Conservation (phyloP, 176 grass and related monocot genomes). For the Triticum monococcum region DNA sequence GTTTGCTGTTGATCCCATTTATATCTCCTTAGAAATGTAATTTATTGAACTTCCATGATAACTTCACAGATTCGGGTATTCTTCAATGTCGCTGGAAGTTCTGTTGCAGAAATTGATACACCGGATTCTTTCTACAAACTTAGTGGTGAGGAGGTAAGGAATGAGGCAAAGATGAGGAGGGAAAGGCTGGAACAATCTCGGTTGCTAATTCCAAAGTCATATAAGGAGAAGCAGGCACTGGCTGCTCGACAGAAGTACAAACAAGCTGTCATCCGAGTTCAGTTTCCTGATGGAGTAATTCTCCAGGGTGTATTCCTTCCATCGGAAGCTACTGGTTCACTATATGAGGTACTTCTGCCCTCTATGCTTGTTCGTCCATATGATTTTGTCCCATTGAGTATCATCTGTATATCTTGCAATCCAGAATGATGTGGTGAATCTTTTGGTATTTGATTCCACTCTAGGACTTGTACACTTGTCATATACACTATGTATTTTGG, state of each 20-base stretch:
- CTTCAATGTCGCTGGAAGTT: conserved; percentile 64
- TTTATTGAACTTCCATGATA: conserved; percentile 26
- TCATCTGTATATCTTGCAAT: background rate
- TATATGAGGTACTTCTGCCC: conserved; percentile 75
- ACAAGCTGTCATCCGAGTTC: conserved; percentile 67
- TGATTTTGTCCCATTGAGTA: conserved; percentile 5
- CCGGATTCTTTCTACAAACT: conserved; percentile 89
- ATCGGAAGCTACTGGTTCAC: conserved; percentile 51
- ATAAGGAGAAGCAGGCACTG: conserved; percentile 78
- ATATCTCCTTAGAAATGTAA: background rate
- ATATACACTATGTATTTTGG: background rate
- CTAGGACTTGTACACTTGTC: background rate
- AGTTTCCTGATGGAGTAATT: conserved; percentile 91
- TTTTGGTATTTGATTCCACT: background rate
- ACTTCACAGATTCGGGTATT: conserved; percentile 67
- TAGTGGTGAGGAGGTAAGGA: conserved; percentile 55
- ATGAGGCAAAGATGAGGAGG: conserved; percentile 78
- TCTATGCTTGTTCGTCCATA: background rate
- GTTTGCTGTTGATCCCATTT: background rate
- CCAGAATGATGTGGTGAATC: background rate
- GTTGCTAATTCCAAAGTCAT: conserved; percentile 88
- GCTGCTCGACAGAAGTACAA: conserved; percentile 71
- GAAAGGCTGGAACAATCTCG: conserved; percentile 78
- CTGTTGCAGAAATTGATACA: conserved; percentile 54
- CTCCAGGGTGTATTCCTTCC: conserved; percentile 89